A percentile compares a stretch with the other conserved stretches of the same genome.
These are phyloP conservation scores for Leptographium wingfieldii DNA, from an alignment of 2,329 filamentous ascomycete genomes.

Conservation along the genomic window DNA sequence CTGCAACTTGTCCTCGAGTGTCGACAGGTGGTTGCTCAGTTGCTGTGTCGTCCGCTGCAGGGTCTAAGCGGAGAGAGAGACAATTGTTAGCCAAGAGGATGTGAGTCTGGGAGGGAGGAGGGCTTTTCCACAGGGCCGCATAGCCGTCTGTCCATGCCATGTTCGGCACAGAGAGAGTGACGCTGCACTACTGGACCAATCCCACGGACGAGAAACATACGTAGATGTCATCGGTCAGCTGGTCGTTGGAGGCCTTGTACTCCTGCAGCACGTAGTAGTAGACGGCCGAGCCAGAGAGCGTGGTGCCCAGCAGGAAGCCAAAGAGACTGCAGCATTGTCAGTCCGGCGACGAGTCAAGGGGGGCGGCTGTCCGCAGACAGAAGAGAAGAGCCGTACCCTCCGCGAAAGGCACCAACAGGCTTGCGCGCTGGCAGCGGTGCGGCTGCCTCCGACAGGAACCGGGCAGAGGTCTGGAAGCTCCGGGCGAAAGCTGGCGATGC, in stretches of 20 bases:
- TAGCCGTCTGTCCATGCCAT: no score
- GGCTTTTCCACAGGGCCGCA: no score
- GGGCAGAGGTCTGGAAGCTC: slow-evolving; percentile 38
- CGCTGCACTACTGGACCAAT: no score
- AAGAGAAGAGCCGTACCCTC: slow-evolving; percentile 34
- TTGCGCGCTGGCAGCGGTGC: slow-evolving; percentile 41
- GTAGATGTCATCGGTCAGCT: slow-evolving; percentile 90
- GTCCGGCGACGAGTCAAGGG: neutral
- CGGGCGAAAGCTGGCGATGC: slow-evolving; percentile 18
- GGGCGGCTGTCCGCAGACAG: neutral
- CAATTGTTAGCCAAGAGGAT: slow-evolving; percentile 20
- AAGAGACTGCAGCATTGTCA: slow-evolving; percentile 51
- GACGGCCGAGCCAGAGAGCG: slow-evolving; percentile 64
- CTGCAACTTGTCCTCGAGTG: slow-evolving; percentile 69
- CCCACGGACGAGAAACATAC: slow-evolving; percentile 38
- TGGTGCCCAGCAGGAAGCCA: slow-evolving; percentile 79
- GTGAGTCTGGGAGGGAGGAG: no score
- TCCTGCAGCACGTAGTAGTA: slow-evolving; percentile 92
- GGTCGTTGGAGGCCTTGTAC: slow-evolving; percentile 86
- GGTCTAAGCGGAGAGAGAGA: slow-evolving; percentile 38
- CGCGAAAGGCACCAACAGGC: slow-evolving; percentile 48
- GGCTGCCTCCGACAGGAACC: slow-evolving; percentile 29
- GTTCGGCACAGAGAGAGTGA: neutral
- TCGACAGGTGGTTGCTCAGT: slow-evolving; percentile 71
- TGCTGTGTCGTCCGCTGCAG: slow-evolving; percentile 79